Base-by-base conservation (phyloP, 1,284 basidiomycete species). In the Fomes fomentarius region DNA sequence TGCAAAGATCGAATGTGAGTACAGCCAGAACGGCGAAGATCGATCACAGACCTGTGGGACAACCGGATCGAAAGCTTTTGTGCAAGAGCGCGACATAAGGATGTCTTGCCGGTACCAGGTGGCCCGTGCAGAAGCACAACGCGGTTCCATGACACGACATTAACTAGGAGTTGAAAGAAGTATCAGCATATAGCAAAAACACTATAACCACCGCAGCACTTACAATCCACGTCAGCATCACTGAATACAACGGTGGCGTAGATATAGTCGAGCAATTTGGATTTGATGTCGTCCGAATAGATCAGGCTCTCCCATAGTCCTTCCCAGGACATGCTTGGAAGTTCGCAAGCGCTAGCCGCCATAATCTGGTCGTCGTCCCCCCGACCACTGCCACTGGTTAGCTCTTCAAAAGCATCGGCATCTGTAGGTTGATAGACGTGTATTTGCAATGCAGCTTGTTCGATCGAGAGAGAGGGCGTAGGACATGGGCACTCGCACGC, bases 51-150 rank as follows among this genome's bases (percentile, higher is more conserved):
- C 90, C 89, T 79, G 63, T 90, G 83, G 0, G 91, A 91, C 2
- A 99, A 77, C 15, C 96, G 85, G 56, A 99, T 95, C 0, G 94
- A 87, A 3, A 99, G 80, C 67, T 99, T 99, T 63, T 99, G 97
- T 0, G 96, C 94, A 6, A 99, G 78, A 12, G 96, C 96, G 45
- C 94, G 85, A 70, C 96, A 98, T 2, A 99, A 77, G 1, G 92
- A 94, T 0, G 97, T 99, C 74, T 99, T 99, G 17, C 97, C 97
- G 0, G 97, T 99, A 0, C 97, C 96, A 0, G 97, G 96, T 11
- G 97, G 97, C 0, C 97, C 97, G 69, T 99, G 96, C 12, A 99
- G 78, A 1, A 99, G 76, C 0, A 98, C 89, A 2, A 99, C 88
- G 2, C 96, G 85, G 69, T 98, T 98, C 94, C 95, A 98, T 0